These are phyloP conservation scores for Pichia sp. DNA, from an alignment of 1,139 yeast species.

Conservation along the genomic window DNA sequence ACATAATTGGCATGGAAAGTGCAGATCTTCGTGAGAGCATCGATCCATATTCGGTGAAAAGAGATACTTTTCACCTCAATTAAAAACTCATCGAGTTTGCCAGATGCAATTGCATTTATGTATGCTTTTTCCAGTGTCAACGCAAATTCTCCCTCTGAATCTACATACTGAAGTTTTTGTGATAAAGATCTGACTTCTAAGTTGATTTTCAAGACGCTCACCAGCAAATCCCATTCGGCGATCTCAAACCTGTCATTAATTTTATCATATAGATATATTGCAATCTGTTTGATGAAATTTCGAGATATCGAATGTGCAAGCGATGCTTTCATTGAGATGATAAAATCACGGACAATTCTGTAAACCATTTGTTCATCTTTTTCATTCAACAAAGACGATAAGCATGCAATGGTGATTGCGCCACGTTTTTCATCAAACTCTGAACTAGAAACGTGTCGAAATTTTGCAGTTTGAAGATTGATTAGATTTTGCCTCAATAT, in stretches of 20 bases:
- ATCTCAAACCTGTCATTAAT: constrained; percentile 10
- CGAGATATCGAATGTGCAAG: constrained; percentile 12
- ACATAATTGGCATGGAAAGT: too few species aligned
- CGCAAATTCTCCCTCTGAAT: constrained; percentile 16
- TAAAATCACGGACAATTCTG: constrained; percentile 8
- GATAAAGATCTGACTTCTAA: constrained; percentile 12
- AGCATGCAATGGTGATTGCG: constrained; percentile 4
- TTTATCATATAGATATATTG: constrained; percentile 19
- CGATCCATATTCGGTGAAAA: too few species aligned
- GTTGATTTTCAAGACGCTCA: constrained; percentile 8
- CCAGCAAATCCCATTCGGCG: constrained; percentile 13
- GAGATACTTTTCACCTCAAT: constrained; percentile 4
- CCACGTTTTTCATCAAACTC: constrained; percentile 1
- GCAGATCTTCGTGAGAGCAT: too few species aligned
- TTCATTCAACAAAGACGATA: constrained; percentile 3
- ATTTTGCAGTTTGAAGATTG: background rate
- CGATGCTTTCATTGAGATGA: constrained; percentile 14
- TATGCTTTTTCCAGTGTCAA: constrained; percentile 14
- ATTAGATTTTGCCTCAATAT: constrained; percentile 1
- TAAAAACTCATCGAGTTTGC: constrained; percentile 4
- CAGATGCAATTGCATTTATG: constrained; percentile 11
- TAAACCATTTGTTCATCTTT: background rate
- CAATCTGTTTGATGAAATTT: constrained; percentile 13
- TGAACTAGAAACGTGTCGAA: background rate
- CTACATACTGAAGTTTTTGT: constrained; percentile 19